Percentiles rank a stretch among this genome's conserved stretches.
These are phyloP conservation scores for Didymella lethalis DNA, from an alignment of 2,329 filamentous ascomycete species.

Conservation along the genomic window DNA sequence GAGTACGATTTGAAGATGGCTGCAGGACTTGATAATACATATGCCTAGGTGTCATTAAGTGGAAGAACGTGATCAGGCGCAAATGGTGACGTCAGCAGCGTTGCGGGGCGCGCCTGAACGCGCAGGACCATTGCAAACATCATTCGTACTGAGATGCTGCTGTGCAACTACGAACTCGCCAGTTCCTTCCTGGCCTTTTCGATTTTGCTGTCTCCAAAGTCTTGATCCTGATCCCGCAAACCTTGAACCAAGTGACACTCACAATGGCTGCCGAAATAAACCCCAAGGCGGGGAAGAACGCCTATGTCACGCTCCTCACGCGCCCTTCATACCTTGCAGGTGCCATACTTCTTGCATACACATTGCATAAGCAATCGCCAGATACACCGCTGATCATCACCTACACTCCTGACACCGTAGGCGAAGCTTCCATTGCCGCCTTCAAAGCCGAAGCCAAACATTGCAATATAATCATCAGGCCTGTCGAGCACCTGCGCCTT, in stretches of 20 bases:
- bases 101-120: conserved; percentile 18
- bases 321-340: conserved; percentile 62
- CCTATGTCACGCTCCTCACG: conserved; percentile 62
- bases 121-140: conserved; percentile 8
- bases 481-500: conserved; percentile 54
- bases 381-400: conserved; percentile 60
- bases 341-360: conserved; percentile 60
- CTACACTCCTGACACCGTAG: conserved; percentile 56
- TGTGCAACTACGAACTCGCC: not conserved
- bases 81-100: conserved; percentile 35
- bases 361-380: conserved; percentile 56
- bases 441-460: conserved; percentile 54
- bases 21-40: no score
- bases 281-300: conserved; percentile 31
- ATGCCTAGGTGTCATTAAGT: not conserved
- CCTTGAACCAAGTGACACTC: not conserved
- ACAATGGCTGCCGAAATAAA: conserved; percentile 22
- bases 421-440: conserved; percentile 50
- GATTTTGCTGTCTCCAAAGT: not conserved
- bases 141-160: not conserved
- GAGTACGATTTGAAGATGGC: no score
- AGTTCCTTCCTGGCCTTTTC: not conserved
- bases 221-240: not conserved
- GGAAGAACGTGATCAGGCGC: conserved; percentile 22
- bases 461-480: conserved; percentile 52